Percentiles rank a stretch among this genome's conserved stretches.
Conservation (phyloP, 1,284 basidiomycete species). For the Ustilago shanxiensis region DNA sequence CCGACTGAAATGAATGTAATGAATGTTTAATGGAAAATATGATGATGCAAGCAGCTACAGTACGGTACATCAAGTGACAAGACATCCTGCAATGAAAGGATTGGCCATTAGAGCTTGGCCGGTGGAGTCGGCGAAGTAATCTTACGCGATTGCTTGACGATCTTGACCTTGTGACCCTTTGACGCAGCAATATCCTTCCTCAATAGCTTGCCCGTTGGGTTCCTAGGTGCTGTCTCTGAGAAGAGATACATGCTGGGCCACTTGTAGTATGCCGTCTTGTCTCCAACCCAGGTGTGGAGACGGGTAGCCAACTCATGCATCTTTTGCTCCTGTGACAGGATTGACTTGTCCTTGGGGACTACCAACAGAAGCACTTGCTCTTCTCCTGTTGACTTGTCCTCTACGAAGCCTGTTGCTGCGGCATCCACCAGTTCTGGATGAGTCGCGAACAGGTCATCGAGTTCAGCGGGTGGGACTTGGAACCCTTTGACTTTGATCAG, state of each 20-base stretch:
- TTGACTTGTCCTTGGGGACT: constrained; percentile 39
- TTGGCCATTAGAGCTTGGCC: constrained; percentile 28
- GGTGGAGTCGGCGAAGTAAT: constrained; percentile 5
- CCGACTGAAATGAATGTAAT: no score
- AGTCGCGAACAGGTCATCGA: constrained; percentile 52
- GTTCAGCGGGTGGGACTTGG: constrained; percentile 59
- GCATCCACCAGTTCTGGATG: constrained; percentile 50
- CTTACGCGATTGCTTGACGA: constrained; percentile 34
- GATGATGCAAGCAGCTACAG: no score
- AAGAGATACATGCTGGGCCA: constrained; percentile 51
- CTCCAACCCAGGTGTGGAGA: constrained; percentile 42
- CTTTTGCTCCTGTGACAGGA: constrained; percentile 19
- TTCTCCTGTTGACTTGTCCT: constrained; percentile 36
- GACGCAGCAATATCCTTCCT: constrained; percentile 43
- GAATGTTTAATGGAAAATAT: no score
- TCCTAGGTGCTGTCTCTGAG: constrained; percentile 28
- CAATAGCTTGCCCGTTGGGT: constrained; percentile 49
- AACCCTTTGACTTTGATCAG: constrained; percentile 60
- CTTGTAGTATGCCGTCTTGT: constrained; percentile 56
- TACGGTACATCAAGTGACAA: neutral
- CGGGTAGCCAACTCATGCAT: constrained; percentile 33
- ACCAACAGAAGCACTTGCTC: constrained; percentile 46
- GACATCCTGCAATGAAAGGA: no score
- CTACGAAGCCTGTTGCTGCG: constrained; percentile 35
- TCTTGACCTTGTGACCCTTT: constrained; percentile 27